Evolutionary conservation across 2,329 filamentous ascomycete species (phyloP), one percentile per base, ranked within the genome.

Genomic region (Fusarium scirpi): DNA sequence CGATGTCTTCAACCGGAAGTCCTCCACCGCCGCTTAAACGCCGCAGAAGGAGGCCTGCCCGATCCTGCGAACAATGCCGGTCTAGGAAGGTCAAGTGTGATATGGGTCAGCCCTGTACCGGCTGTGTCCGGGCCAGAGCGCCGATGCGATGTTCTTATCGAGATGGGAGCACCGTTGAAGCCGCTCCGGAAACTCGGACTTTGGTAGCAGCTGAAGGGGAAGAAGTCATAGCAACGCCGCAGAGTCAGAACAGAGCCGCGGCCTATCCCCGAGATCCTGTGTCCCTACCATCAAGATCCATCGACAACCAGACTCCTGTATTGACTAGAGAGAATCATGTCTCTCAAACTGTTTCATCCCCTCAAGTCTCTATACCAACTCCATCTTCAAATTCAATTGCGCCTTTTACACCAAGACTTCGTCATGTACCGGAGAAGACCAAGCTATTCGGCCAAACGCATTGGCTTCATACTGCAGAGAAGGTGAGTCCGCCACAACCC

Each of bases 381-480:
- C 38, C 59, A 24, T 38, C 49, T 12, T 53, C 67, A 16, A 66
- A 64, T 40, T 70, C 69, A 20, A 74, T 75, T 48, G 65, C 61
- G 10, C 71, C 74, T 15, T 60, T 72, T 27, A 62, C 56, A 40
- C 72, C 74, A 27, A 66, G 74, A 40, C 62, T 76, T 20, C 74
- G 74, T 16, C 65, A 74, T 54, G 67, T 76, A 22, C 74, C 74
- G 2, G 74, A 76, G 41, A 76, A 76, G 49, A 75, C 74, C 13
- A 76, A 76, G 52, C 46, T 76, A 9, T 76, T 76, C 44, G 74
- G 74, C 20, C 74, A 76, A 58, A 76, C 74, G 27, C 74, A 76
- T 46, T 76, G 74, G 74, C 63, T 76, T 16, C 74, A 76, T 34
- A 75, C 71, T 7, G 74, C 74, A 54, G 72, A 75, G 44, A 76